phyloP scores from a whole-genome alignment of 2,329 filamentous ascomycete genomes.

The Pseudocercospora fijiensis region DNA sequence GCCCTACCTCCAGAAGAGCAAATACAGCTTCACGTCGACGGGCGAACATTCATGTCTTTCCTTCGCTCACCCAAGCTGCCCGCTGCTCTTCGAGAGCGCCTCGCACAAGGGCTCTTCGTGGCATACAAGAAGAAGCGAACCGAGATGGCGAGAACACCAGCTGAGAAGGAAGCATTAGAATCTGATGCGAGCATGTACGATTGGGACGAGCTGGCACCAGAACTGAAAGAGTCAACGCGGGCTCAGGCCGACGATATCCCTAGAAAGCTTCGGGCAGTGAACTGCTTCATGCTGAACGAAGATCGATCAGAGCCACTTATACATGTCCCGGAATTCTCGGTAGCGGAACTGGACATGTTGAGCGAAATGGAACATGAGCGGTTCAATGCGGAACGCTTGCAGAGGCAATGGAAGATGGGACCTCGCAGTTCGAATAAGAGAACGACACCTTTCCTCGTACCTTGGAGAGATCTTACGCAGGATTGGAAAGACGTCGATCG shows the following conservation, averaged over 20 bases:
- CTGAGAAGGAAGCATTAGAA: conserved; percentile 33
- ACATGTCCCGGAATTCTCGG: conserved; percentile 34
- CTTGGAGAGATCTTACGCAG: conserved; percentile 38
- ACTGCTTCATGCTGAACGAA: conserved; percentile 39
- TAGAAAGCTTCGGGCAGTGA: conserved; percentile 37
- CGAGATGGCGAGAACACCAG: conserved; percentile 32
- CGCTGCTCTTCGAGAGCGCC: conserved; percentile 35
- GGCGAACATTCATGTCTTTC: conserved; percentile 38
- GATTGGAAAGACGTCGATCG: conserved; percentile 40
- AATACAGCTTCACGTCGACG: conserved; percentile 40
- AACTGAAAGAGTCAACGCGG: conserved; percentile 39
- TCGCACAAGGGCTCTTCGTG: conserved; percentile 38
- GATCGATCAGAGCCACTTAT: conserved; percentile 33
- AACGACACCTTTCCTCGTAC: conserved; percentile 39
- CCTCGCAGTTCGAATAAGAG: conserved; percentile 36
- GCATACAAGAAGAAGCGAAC: conserved; percentile 37
- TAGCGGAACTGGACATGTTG: conserved; percentile 36
- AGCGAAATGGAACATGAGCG: conserved; percentile 40
- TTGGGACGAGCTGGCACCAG: conserved; percentile 38
- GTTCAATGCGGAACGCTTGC: conserved; percentile 39
- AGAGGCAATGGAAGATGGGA: conserved; percentile 39
- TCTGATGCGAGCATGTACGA: conserved; percentile 37
- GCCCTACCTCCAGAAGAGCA: conserved; percentile 40
- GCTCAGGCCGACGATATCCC: conserved; percentile 41
- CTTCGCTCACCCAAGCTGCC: conserved; percentile 37